phyloP scores from a whole-genome alignment of 2,329 filamentous ascomycete genomes.

The Ophiostoma quercus region DNA sequence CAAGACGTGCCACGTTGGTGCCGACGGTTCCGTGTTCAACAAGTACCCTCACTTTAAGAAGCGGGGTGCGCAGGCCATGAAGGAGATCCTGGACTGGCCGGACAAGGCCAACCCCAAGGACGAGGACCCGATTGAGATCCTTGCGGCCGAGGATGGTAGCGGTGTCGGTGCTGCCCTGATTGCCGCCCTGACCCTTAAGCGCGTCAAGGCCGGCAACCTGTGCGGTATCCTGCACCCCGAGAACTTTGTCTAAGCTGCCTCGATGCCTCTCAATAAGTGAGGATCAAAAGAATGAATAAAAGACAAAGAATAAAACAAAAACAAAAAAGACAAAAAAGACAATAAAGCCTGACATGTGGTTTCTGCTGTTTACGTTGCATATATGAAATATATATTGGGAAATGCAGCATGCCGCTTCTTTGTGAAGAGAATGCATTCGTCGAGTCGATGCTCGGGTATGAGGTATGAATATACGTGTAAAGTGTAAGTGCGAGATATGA shows the following conservation, averaged over 20 bases:
- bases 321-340: not conserved
- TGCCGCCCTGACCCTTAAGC: slow-evolving; percentile 65
- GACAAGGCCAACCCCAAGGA: slow-evolving; percentile 62
- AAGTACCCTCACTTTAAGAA: slow-evolving; percentile 98
- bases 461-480: not conserved
- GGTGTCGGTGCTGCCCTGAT: slow-evolving; percentile 97
- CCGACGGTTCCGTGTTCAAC: slow-evolving; percentile 96
- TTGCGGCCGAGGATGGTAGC: slow-evolving; percentile 89
- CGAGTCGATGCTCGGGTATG: slow-evolving; percentile 11
- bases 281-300: not conserved
- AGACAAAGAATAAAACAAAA: not conserved
- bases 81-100: slow-evolving; percentile 94
- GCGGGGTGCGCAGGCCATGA: slow-evolving; percentile 79
- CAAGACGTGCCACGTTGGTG: slow-evolving; percentile 83
- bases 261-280: not conserved
- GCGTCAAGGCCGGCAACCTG: slow-evolving; percentile 58
- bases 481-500: not conserved
- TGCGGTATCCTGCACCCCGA: slow-evolving; percentile 61
- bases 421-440: not conserved
- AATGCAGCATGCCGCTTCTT: not conserved
- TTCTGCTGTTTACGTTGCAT: not conserved
- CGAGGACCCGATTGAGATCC: slow-evolving; percentile 80
- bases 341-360: not conserved
- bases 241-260: slow-evolving; percentile 47
- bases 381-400: not conserved